Conservation (phyloP, 2,329 filamentous ascomycete species). For the Lecanicillium sp. region DNA sequence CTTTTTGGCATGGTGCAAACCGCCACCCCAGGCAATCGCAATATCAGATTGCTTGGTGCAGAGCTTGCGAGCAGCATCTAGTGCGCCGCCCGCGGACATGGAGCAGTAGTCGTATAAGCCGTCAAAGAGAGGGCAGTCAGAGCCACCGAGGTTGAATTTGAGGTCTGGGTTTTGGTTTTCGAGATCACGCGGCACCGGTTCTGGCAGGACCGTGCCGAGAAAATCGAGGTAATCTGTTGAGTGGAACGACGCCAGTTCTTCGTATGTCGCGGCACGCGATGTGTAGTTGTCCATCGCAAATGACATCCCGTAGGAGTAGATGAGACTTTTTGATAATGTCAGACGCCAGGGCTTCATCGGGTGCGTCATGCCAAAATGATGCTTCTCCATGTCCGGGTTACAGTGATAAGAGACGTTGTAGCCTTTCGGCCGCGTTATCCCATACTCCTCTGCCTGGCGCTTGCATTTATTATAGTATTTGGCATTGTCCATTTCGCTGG, state of each 20-base stretch:
- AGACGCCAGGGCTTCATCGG: constrained; percentile 99
- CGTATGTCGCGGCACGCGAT: constrained; percentile 72
- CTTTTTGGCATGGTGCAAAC: constrained; percentile 93
- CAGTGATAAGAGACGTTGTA: constrained; percentile 93
- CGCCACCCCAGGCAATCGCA: constrained; percentile 95
- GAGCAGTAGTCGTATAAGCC: constrained; percentile 93
- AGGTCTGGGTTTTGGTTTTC: constrained; percentile 55
- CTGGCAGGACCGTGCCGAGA: constrained; percentile 62
- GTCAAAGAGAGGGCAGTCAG: constrained; percentile 94
- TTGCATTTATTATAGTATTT: constrained; percentile 50
- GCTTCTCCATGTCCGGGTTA: constrained; percentile 88
- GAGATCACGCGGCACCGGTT: constrained; percentile 54
- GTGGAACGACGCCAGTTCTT: constrained; percentile 84
- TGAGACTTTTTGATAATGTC: constrained; percentile 88
- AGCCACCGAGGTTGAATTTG: constrained; percentile 79
- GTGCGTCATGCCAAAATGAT: constrained; percentile 94
- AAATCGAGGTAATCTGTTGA: constrained; percentile 87
- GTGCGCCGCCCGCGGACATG: constrained; percentile 81
- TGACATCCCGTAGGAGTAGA: constrained; percentile 91
- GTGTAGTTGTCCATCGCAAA: constrained; percentile 94
- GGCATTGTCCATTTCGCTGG: constrained; percentile 46
- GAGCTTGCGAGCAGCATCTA: constrained; percentile 86
- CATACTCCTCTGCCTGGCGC: constrained; percentile 49
- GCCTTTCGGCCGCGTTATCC: constrained; percentile 71
- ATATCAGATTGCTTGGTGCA: constrained; percentile 84